phyloP scores from a whole-genome alignment of 331 rosid genomes.

The Erythrophleum ivorense region DNA sequence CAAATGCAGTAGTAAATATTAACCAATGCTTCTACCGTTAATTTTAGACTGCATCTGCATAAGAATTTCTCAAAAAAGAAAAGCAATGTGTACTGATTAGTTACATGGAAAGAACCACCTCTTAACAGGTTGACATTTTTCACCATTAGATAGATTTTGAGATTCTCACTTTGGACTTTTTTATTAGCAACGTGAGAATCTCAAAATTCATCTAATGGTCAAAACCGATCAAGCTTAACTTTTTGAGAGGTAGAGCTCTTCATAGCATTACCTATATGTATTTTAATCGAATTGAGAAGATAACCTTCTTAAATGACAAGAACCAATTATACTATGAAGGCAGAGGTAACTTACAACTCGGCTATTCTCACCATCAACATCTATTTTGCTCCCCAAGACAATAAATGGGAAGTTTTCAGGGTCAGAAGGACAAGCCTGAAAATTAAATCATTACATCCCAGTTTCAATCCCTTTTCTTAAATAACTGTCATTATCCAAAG shows the following conservation, averaged over 20 bases:
- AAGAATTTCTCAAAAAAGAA: too few relatives aligned
- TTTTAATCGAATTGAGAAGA: conserved; percentile 1
- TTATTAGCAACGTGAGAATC: background rate
- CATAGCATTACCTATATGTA: too few relatives aligned
- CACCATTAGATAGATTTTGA: too few relatives aligned
- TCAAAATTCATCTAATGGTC: too few relatives aligned
- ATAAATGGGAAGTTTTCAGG: conserved; percentile 83
- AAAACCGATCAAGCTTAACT: too few relatives aligned
- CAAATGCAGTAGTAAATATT: background rate
- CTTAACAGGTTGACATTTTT: too few relatives aligned
- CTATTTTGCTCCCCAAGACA: conserved; percentile 79
- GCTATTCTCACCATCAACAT: conserved; percentile 78
- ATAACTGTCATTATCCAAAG: background rate
- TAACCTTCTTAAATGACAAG: conserved; percentile 13
- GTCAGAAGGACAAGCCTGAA: conserved; percentile 82
- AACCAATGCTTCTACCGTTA: background rate
- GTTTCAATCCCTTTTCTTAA: conserved; percentile 20
- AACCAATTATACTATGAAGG: conserved; percentile 43
- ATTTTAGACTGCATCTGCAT: too few relatives aligned
- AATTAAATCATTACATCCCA: conserved; percentile 39
- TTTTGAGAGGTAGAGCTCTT: background rate
- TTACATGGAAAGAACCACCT: too few relatives aligned
- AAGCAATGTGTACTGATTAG: too few relatives aligned
- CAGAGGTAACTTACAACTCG: conserved; percentile 63
- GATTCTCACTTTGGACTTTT: too few relatives aligned